Percentiles rank a stretch among this genome's conserved stretches.
Evolutionary conservation across 495 filamentous ascomycete species (phyloP).

Genomic region (Cenococcum geophilum): DNA sequence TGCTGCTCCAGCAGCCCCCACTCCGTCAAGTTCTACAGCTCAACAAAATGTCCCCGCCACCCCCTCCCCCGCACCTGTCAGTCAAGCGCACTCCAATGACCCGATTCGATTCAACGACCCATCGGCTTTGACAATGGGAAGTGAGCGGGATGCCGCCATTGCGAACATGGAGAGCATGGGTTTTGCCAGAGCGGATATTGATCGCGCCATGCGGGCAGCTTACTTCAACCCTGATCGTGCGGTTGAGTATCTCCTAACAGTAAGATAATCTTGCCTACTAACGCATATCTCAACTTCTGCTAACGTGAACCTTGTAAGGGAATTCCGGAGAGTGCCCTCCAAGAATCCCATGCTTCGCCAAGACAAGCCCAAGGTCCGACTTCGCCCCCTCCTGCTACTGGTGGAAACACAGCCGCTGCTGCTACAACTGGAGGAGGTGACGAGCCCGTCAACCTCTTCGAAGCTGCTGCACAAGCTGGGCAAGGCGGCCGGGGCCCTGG

Average conservation of each 20-base stretch:
- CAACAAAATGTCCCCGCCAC: constrained; percentile 55
- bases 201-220: constrained; percentile 89
- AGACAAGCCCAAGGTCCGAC: constrained; percentile 36
- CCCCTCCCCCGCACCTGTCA: constrained; percentile 63
- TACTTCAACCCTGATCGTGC: constrained; percentile 96
- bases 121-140: constrained; percentile 76
- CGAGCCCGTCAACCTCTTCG: constrained; percentile 85
- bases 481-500: constrained; percentile 46
- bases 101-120: constrained; percentile 60
- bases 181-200: constrained; percentile 77
- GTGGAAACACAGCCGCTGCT: constrained; percentile 23
- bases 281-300: constrained; percentile 11
- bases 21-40: constrained; percentile 56
- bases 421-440: constrained; percentile 49
- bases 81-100: constrained; percentile 41
- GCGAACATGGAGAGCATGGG: constrained; percentile 97
- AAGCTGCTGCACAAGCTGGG: constrained; percentile 77
- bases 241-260: constrained; percentile 87
- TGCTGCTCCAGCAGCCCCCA: constrained; percentile 55
- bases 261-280: constrained; percentile 45
- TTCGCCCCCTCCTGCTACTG: constrained; percentile 29
- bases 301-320: constrained; percentile 49
- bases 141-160: constrained; percentile 75
- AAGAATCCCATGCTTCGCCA: constrained; percentile 47
- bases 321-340: constrained; percentile 76